These are phyloP conservation scores for Crucihimalaya himalaica DNA, from an alignment of 345 rosid species.

Conservation along the genomic window DNA sequence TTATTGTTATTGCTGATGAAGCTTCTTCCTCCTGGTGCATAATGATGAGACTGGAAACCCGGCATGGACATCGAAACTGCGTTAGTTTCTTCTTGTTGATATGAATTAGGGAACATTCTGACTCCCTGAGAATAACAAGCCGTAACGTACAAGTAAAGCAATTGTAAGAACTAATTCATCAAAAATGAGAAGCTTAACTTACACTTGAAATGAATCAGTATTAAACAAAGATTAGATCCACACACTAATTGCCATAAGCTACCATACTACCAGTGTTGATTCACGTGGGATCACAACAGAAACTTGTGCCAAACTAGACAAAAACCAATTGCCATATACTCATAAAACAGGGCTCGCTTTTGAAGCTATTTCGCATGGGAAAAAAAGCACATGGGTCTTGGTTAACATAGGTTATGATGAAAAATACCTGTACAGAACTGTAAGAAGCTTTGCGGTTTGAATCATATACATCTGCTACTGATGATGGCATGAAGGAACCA, in stretches of 20 bases:
- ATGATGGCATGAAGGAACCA: constrained; percentile 47
- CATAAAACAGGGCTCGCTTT: background rate
- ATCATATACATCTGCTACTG: constrained; percentile 51
- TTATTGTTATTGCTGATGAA: constrained; percentile 34
- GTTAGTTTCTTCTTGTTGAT: constrained; percentile 49
- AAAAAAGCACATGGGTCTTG: background rate
- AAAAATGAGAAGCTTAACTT: constrained; percentile 12
- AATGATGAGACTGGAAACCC: constrained; percentile 51
- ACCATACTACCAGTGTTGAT: constrained; percentile 14
- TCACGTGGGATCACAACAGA: background rate
- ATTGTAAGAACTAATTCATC: background rate
- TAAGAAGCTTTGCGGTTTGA: constrained; percentile 50
- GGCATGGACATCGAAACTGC: constrained; percentile 49
- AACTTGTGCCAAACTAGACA: constrained; percentile 9
- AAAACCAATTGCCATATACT: background rate
- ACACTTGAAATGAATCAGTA: background rate
- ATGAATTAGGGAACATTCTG: constrained; percentile 54
- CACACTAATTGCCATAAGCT: background rate
- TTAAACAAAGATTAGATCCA: background rate
- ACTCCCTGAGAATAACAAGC: constrained; percentile 44
- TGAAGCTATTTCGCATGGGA: background rate
- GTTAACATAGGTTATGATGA: constrained; percentile 1
- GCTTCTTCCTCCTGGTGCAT: constrained; percentile 44
- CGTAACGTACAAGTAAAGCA: background rate
- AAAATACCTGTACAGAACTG: constrained; percentile 52